phyloP scores from a whole-genome alignment of 2,329 filamentous ascomycete species.

The Colletotrichum sp. region DNA sequence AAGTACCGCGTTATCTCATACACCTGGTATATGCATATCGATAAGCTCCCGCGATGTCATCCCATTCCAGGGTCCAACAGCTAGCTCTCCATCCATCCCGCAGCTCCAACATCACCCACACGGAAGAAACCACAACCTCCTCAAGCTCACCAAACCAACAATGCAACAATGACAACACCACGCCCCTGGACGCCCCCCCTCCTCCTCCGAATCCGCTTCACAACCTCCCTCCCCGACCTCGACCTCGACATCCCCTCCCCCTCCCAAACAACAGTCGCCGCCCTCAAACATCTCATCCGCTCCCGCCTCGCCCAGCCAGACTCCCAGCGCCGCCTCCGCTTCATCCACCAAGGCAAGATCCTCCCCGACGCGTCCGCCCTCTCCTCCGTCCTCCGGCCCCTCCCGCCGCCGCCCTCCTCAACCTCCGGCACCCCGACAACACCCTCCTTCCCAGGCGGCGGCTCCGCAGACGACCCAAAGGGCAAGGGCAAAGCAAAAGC shows the following conservation, averaged over 20 bases:
- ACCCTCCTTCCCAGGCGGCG: conserved; percentile 20
- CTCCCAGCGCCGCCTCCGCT: conserved; percentile 75
- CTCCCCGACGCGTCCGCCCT: conserved; percentile 77
- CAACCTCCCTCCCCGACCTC: conserved; percentile 82
- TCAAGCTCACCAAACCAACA: neutral
- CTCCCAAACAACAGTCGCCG: conserved; percentile 71
- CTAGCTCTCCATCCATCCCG: neutral
- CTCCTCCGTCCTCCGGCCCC: conserved; percentile 68
- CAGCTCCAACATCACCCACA: neutral
- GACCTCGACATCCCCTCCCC: conserved; percentile 77
- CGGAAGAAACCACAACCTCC: neutral
- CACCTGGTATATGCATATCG: neutral
- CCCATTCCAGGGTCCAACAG: neutral
- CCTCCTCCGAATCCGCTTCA: conserved; percentile 89
- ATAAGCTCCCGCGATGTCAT: neutral
- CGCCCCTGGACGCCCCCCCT: conserved; percentile 49
- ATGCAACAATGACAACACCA: conserved; percentile 1
- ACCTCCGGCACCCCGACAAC: conserved; percentile 53
- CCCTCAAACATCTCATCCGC: conserved; percentile 84
- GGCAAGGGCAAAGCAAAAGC: conserved; percentile 74
- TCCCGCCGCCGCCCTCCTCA: conserved; percentile 54
- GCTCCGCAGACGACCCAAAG: conserved; percentile 28
- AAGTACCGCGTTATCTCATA: neutral
- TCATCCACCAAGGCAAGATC: conserved; percentile 90
- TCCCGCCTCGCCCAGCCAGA: conserved; percentile 66